Evolutionary conservation across 352 stramenopile species (phyloP).

Genomic region (Labyrinthula sp.): DNA sequence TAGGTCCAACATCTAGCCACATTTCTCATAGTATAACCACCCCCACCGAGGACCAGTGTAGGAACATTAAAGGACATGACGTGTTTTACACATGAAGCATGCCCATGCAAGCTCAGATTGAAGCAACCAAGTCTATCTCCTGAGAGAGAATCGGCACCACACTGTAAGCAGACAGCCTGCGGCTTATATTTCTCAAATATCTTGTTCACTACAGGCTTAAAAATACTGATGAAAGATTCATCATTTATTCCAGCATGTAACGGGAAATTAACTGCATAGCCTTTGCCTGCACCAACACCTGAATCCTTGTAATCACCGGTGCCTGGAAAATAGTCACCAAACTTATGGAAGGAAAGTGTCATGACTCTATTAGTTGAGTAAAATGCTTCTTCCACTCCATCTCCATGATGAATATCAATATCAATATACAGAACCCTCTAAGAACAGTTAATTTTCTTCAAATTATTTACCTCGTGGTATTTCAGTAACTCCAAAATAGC

Average conservation of each 20-base stretch:
- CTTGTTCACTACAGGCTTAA: conserved; percentile 66
- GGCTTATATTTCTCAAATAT: conserved; percentile 86
- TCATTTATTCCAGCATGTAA: conserved; percentile 95
- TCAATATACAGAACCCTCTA: conserved; percentile 96
- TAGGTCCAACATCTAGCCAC: conserved; percentile 79
- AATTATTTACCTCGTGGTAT: conserved; percentile 29
- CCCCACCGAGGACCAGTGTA: conserved; percentile 51
- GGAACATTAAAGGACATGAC: conserved; percentile 54
- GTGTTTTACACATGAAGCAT: conserved; percentile 41
- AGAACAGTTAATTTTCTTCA: too few relatives aligned
- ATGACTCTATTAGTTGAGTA: conserved; percentile 97
- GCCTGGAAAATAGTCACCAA: conserved; percentile 94
- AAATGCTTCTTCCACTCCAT: conserved; percentile 97
- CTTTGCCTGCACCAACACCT: conserved; percentile 68
- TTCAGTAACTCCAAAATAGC: conserved; percentile 95
- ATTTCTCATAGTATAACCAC: conserved; percentile 58
- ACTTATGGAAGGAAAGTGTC: conserved; percentile 96
- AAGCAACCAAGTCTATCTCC: conserved; percentile 92
- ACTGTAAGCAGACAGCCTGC: conserved; percentile 88
- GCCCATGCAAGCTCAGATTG: conserved; percentile 82
- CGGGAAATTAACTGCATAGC: conserved; percentile 95
- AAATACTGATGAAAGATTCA: conserved; percentile 67
- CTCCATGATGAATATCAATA: conserved; percentile 98
- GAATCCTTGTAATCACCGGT: conserved; percentile 58
- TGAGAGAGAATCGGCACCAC: conserved; percentile 89